Conservation (phyloP, 208 protist genomes). For the Trypanosoma cruzi region DNA sequence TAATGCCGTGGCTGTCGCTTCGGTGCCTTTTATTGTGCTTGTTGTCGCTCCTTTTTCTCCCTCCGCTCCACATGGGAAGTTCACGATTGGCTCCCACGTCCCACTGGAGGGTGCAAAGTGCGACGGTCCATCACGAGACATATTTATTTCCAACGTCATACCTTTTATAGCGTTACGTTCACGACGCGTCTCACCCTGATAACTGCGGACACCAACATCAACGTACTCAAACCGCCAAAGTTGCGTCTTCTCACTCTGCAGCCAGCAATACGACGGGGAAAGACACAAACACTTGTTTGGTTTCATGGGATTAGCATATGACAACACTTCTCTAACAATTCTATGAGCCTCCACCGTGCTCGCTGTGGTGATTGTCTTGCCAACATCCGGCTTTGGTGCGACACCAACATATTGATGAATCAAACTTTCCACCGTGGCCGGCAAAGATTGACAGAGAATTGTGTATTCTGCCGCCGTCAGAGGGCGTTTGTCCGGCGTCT, state of each 20-base stretch:
- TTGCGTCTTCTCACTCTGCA: slow-evolving; percentile 52
- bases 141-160: slow-evolving; percentile 31
- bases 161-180: slow-evolving; percentile 45
- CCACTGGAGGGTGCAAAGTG: slow-evolving; percentile 11
- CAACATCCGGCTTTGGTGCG: slow-evolving; percentile 38
- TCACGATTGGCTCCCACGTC: slow-evolving; percentile 29
- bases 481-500: slow-evolving; percentile 4
- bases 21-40: background rate
- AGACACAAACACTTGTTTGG: slow-evolving; percentile 69
- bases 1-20: background rate
- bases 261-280: slow-evolving; percentile 77
- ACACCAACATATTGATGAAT: slow-evolving; percentile 58
- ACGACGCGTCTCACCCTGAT: slow-evolving; percentile 45
- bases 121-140: slow-evolving; percentile 33
- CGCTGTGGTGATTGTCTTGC: slow-evolving; percentile 44
- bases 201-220: slow-evolving; percentile 57
- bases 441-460: slow-evolving; percentile 53
- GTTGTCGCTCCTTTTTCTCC: background rate
- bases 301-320: slow-evolving; percentile 31
- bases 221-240: slow-evolving; percentile 83
- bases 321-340: slow-evolving; percentile 40
- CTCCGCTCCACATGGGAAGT: slow-evolving; percentile 36
- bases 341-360: slow-evolving; percentile 29
- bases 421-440: slow-evolving; percentile 36
- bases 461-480: slow-evolving; percentile 85